These are phyloP conservation scores for Curvularia spicifera DNA, from an alignment of 2,329 filamentous ascomycete species.

Conservation along the genomic window DNA sequence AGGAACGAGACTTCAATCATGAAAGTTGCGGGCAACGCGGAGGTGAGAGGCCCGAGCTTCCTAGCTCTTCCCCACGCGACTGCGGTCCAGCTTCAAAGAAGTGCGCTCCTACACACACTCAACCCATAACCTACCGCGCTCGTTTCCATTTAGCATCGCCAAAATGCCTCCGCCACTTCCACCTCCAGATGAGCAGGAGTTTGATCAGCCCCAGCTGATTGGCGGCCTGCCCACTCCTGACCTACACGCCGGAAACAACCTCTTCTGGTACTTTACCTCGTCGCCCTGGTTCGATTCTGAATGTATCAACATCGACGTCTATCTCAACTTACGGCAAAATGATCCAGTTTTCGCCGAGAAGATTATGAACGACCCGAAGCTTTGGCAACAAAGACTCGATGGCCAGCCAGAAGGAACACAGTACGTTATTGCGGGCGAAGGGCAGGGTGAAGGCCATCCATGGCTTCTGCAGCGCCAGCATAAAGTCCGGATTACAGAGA, in stretches of 20 bases:
- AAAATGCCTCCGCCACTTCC: slow-evolving; percentile 39
- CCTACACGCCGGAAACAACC: slow-evolving; percentile 41
- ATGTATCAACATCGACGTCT: slow-evolving; percentile 64
- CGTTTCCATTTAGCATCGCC: slow-evolving; percentile 12
- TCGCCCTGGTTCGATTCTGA: slow-evolving; percentile 68
- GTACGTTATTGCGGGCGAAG: slow-evolving; percentile 65
- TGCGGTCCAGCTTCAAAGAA: slow-evolving; percentile 4
- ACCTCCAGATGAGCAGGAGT: slow-evolving; percentile 45
- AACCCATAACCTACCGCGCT: slow-evolving; percentile 1
- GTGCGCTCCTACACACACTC: neutral
- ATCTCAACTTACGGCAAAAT: slow-evolving; percentile 58
- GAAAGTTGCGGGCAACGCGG: slow-evolving; percentile 33
- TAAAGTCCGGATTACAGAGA: slow-evolving; percentile 42
- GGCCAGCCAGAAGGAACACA: slow-evolving; percentile 61
- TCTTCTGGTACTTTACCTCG: slow-evolving; percentile 67
- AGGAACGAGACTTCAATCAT: neutral
- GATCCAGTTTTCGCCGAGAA: slow-evolving; percentile 53
- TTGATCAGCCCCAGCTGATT: slow-evolving; percentile 32
- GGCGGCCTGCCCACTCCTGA: slow-evolving; percentile 29
- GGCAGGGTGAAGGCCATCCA: slow-evolving; percentile 59
- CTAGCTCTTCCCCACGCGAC: slow-evolving; percentile 6
- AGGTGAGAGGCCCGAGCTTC: slow-evolving; percentile 28
- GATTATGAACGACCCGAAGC: slow-evolving; percentile 61
- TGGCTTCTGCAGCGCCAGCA: slow-evolving; percentile 68
- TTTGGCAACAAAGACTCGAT: slow-evolving; percentile 62